A percentile compares a stretch with the other conserved stretches of the same genome.
Evolutionary conservation across 2,329 filamentous ascomycete genomes (phyloP).

Genomic region (Dothistroma pini): DNA sequence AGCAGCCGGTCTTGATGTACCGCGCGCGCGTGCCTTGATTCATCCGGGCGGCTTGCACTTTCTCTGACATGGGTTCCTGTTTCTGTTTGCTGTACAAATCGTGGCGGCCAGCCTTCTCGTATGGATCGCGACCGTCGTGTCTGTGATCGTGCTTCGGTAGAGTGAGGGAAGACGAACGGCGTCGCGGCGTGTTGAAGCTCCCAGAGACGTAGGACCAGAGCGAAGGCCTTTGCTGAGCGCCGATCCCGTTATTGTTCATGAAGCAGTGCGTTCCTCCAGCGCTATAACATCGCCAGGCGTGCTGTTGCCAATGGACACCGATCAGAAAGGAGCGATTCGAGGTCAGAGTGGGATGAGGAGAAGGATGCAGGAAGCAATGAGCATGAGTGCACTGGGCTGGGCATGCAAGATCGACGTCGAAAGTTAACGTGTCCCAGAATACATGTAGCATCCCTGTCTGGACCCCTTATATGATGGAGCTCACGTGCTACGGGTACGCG

Average conservation of each 20-base stretch:
- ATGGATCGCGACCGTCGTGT: slow-evolving; percentile 39
- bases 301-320: not conserved
- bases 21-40: slow-evolving; percentile 59
- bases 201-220: slow-evolving; percentile 52
- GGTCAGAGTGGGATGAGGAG: not conserved
- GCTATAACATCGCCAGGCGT: slow-evolving; percentile 7
- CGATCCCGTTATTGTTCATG: slow-evolving; percentile 15
- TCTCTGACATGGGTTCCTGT: slow-evolving; percentile 35
- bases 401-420: not conserved
- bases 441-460: too few relatives aligned
- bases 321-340: slow-evolving; percentile 3
- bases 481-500: too few relatives aligned
- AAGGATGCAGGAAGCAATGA: not conserved
- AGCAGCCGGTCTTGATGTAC: slow-evolving; percentile 59
- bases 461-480: too few relatives aligned
- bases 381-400: not conserved
- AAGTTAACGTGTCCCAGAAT: not conserved
- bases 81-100: slow-evolving; percentile 21
- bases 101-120: slow-evolving; percentile 47
- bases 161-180: slow-evolving; percentile 52
- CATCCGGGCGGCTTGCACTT: slow-evolving; percentile 50
- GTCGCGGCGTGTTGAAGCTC: slow-evolving; percentile 42
- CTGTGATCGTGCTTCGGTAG: slow-evolving; percentile 41
- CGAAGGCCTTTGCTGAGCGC: slow-evolving; percentile 15
- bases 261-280: slow-evolving; percentile 6